Conservation (phyloP, 345 rosid species). For the Stellera chamaejasme region DNA sequence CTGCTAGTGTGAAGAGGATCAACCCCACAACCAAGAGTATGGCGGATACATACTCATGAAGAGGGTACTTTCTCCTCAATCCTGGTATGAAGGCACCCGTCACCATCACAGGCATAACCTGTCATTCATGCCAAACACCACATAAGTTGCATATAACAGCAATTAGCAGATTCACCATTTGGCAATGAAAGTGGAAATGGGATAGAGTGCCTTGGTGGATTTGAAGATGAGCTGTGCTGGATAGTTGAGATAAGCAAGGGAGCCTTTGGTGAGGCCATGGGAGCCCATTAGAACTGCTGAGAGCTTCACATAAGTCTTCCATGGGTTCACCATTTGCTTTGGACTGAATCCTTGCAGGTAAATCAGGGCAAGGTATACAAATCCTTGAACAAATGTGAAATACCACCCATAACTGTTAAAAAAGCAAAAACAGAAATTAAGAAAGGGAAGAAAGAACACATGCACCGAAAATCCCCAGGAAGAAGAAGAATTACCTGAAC, state of each 20-base stretch:
- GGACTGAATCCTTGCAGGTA: constrained; percentile 90
- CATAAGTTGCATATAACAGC: not conserved
- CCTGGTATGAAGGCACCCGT: constrained; percentile 99
- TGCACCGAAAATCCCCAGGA: constrained; percentile 8
- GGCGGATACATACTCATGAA: constrained; percentile 77
- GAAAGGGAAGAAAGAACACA: not conserved
- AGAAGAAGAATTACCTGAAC: constrained; percentile 47
- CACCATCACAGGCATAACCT: constrained; percentile 94
- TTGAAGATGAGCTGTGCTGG: constrained; percentile 99
- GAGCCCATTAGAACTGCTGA: constrained; percentile 99
- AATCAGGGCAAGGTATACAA: constrained; percentile 77
- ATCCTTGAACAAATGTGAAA: constrained; percentile 96
- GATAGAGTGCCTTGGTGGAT: constrained; percentile 72
- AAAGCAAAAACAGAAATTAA: constrained; percentile 1
- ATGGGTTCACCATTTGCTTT: constrained; percentile 89
- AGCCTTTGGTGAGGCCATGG: constrained; percentile 92
- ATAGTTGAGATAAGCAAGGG: constrained; percentile 92
- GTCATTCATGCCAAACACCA: not conserved
- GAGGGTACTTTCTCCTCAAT: constrained; percentile 72
- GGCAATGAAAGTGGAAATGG: not conserved
- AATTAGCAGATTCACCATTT: not conserved
- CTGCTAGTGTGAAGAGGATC: constrained; percentile 89
- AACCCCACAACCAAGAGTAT: constrained; percentile 73
- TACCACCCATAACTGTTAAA: constrained; percentile 93
- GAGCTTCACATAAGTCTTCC: constrained; percentile 90